Conservation (phyloP, 805 yeast species). For the Brettanomyces nanus region DNA sequence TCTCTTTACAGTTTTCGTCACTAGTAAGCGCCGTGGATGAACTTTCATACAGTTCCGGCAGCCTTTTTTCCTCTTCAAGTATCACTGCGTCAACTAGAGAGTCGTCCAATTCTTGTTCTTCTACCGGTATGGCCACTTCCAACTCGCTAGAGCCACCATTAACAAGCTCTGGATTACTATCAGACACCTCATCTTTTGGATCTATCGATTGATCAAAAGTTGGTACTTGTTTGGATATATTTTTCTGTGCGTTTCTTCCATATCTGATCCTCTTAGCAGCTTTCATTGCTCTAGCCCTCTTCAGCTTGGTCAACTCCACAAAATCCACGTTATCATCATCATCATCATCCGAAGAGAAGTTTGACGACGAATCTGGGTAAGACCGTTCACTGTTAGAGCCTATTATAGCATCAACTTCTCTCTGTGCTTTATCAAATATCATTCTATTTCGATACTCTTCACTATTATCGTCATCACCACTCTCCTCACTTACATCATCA, state of each 20-base stretch:
- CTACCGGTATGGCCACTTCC: constrained; percentile 19
- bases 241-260: not conserved
- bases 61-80: constrained; percentile 32
- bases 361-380: constrained; percentile 10
- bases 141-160: not conserved
- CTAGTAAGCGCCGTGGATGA: not conserved
- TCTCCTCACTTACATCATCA: constrained; percentile 23
- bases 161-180: not conserved
- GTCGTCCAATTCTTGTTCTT: constrained; percentile 32
- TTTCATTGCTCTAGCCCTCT: constrained; percentile 48
- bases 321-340: constrained; percentile 55
- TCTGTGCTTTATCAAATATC: too few relatives aligned
- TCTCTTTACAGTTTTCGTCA: not conserved
- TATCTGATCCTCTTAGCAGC: constrained; percentile 26
- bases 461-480: not conserved
- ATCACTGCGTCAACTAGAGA: constrained; percentile 34
- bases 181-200: not conserved
- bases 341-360: constrained; percentile 47
- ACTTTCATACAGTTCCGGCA: constrained; percentile 18
- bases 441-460: constrained; percentile 11
- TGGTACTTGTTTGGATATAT: too few relatives aligned
- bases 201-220: not conserved
- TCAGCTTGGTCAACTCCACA: constrained; percentile 61
- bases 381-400: constrained; percentile 9
- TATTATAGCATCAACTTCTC: constrained; percentile 2